Base-by-base conservation (phyloP, 2,329 filamentous ascomycete species). In the Botrytis aclada region DNA sequence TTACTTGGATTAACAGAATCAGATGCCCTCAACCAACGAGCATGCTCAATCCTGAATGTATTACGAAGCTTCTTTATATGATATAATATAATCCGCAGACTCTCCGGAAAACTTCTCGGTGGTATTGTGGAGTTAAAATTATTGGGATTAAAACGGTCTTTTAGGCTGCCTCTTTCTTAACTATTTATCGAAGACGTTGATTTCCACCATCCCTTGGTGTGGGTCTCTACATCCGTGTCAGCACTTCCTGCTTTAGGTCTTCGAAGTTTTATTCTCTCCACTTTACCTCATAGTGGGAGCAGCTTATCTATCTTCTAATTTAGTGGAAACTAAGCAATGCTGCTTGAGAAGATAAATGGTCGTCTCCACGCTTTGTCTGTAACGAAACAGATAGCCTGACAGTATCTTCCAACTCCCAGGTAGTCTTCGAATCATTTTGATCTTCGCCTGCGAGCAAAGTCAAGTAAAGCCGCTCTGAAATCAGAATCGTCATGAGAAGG, bases 251-350 rank as follows among this genome's bases (percentile, higher is more conserved):
- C 10, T 60, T 60, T 7, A 60, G 5, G 2, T 54, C 2, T n/a
- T 54, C 7, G 2, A 0, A 9, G 32, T 25, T 1, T 18, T 1
- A n/a, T 8, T 6, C 8, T 39, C 2, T 4, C 6, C 22, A 10
- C 0, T 4, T 29, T 12, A 54, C 14, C 4, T 12, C 32, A 54
- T 20, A 51, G 7, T n/a, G n/a, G 8, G 32, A 54, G 25, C 32
- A 39, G 14, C 29, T 7, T 2, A 66, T 5, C 6, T 4, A 1
- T 4, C 3, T 10, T 10, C 3, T 2, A 66, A 10, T 20, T 7
- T 32, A 9, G 25, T 7, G 12, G 0, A 51, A 10, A 3, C 0
- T 3, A 6, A 12, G 5, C 4, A 1, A 1, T 6, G 1, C 20
- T n/a, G 29, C 12, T 25, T 39, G 7, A 22, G 16, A 51, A 39